Base-by-base conservation (phyloP, 345 rosid genomes). In the Noccaea caerulescens region DNA sequence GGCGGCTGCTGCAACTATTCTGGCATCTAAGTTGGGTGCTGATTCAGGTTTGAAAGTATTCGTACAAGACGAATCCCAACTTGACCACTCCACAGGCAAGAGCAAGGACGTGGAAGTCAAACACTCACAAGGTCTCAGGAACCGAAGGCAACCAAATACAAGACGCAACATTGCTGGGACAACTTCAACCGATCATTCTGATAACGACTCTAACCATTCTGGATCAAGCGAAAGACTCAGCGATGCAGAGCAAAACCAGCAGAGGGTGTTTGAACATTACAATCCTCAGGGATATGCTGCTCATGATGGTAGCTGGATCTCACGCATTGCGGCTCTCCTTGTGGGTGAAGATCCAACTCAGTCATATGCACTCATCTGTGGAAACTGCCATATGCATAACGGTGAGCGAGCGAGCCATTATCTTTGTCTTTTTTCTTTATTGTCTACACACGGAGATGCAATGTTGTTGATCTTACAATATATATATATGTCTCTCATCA, bases 261-360 rank as follows among this genome's bases (percentile, higher is more conserved):
- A 82, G 60, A 82, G 82, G 68, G 87, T 80, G 27, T 93, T 93
- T 54, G 81, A 87, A 72, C 91, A 90, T 84, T 80, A 76, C 34
- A 44, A 62, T 79, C 84, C 88, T n/a, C 85, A 83, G 49, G 88
- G 81, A 66, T 74, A 82, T 50, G 30, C 76, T 63, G 67, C 70
- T 37, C 79, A 81, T 33, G 90, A 84, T 0, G 92, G 93, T 25
- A 91, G 97, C 53, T 94, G 99, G 99, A 77, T 94, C 66, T 85
- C 96, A 72, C 89, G 95, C 60, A 62, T 94, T 55, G 99, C 97
- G 1, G 99, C 97, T 67, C 83, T 94, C 46, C 96, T 91, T 44
- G 97, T 89, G 4, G 97, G 97, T 0, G 99, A 94, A 77, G 99
- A 94, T 80, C 99, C 97, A 38, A 76, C 83, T 2, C 99, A 91